Percentiles rank a stretch among this genome's conserved stretches.
phyloP scores from a whole-genome alignment of 2,329 filamentous ascomycete genomes.

The Exserohilum turcica region DNA sequence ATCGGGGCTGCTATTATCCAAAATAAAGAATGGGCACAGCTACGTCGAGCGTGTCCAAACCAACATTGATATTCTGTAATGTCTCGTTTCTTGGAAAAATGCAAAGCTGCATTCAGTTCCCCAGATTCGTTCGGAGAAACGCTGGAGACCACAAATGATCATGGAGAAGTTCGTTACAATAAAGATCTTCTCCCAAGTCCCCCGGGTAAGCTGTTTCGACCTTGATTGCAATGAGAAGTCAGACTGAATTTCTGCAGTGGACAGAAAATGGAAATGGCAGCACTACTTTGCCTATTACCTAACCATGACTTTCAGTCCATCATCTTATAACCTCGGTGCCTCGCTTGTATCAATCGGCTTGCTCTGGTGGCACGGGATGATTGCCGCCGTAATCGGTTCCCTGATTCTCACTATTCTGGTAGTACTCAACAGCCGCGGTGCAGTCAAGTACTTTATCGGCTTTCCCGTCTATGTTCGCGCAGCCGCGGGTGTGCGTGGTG shows the following conservation, averaged over 20 bases:
- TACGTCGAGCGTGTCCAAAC: not conserved
- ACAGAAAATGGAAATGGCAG: slow-evolving; percentile 27
- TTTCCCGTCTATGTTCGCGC: slow-evolving; percentile 27
- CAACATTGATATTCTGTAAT: slow-evolving; percentile 21
- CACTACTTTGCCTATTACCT: slow-evolving; percentile 30
- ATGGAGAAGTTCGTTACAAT: slow-evolving; percentile 21
- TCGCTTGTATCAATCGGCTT: slow-evolving; percentile 26
- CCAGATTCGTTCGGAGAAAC: slow-evolving; percentile 38
- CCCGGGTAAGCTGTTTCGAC: slow-evolving; percentile 6
- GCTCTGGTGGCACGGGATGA: slow-evolving; percentile 28
- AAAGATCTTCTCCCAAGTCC: slow-evolving; percentile 29
- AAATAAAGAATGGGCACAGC: not conserved
- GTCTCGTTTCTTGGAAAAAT: slow-evolving; percentile 20
- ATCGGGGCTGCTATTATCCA: not conserved
- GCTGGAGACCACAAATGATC: slow-evolving; percentile 8
- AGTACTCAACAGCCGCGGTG: slow-evolving; percentile 25
- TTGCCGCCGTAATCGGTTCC: slow-evolving; percentile 24
- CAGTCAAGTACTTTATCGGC: slow-evolving; percentile 27
- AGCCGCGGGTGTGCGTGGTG: slow-evolving; percentile 24
- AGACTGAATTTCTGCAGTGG: slow-evolving; percentile 10
- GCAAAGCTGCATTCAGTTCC: slow-evolving; percentile 15
- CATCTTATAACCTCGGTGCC: slow-evolving; percentile 27
- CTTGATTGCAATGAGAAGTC: not conserved
- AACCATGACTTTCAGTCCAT: slow-evolving; percentile 24
- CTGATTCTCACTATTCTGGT: slow-evolving; percentile 23